Evolutionary conservation across 2,329 filamentous ascomycete species (phyloP), one percentile per base, ranked within the genome.

Genomic region (Sporothrix pseudoabietina): DNA sequence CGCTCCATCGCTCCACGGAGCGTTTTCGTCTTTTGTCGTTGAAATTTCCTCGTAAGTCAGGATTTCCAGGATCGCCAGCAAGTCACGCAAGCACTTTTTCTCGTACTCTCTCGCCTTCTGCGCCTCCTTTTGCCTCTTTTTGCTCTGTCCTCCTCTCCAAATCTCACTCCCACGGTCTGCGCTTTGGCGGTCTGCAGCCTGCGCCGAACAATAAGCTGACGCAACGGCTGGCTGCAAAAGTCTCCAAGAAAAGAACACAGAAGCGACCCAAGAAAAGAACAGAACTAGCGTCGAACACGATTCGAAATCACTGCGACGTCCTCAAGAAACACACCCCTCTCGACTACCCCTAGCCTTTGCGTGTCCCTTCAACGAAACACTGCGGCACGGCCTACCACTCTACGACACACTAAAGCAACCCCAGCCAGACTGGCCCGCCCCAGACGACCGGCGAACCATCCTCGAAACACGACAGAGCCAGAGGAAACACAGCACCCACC

Each of bases 141-240:
- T 30, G 22, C 52, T 26, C 22, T 55, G 22, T n/a, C 26, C 52
- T 71, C 39, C 54, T 59, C 59, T n/a, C 35, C 54, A 32, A 44
- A 41, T 59, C 69, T 71, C 54, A 71, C 52, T 8, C 16, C 39
- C 52, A 55, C 47, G 49, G 49, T 54, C 47, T 69, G 44, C 65
- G 3, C 39, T 44, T 5, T 26, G 26, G 35, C n/a, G 35, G 59
- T 39, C 59, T 44, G 35, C 19, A 66, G 61, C 22, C 57, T 66
- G 61, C 61, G 32, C 30, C 52, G 35, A 32, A 71, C 26, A 49
- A 61, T 63, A 61, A 71, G 69, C 69, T 71, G 54, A 71, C 69
- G 57, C 35, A 32, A 32, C 69, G 47, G 39, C 54, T 35, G 44
- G 52, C 39, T 66, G 61, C 7, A 61, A 47, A 52, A 63, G 55